Conservation (phyloP, 495 filamentous ascomycete genomes). For the Podospora sp. region DNA sequence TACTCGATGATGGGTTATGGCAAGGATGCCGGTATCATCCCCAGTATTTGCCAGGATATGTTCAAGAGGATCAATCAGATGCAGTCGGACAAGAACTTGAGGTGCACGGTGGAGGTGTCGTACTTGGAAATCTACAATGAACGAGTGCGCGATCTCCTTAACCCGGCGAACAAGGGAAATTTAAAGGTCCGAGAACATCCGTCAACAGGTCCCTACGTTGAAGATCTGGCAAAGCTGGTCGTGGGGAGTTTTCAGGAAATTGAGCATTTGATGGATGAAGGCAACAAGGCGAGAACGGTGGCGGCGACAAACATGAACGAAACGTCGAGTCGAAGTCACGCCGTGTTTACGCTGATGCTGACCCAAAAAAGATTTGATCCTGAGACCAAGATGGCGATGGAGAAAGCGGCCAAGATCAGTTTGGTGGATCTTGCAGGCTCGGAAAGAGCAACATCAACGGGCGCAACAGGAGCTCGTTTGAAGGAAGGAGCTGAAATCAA, state of each 20-base stretch:
- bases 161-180: constrained; percentile 95
- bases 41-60: constrained; percentile 97
- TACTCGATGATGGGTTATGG: constrained; percentile 99
- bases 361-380: constrained; percentile 92
- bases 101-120: constrained; percentile 94
- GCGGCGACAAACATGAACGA: constrained; percentile 99
- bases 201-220: constrained; percentile 95
- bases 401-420: constrained; percentile 98
- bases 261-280: constrained; percentile 97
- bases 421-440: constrained; percentile 97
- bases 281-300: constrained; percentile 97
- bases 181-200: constrained; percentile 97
- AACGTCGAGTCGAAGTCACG: constrained; percentile 96
- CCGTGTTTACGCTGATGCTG: constrained; percentile 94
- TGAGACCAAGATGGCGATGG: constrained; percentile 93
- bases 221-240: constrained; percentile 96
- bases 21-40: constrained; percentile 93
- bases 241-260: constrained; percentile 96
- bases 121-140: constrained; percentile 99
- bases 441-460: constrained; percentile 92
- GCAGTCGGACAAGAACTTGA: constrained; percentile 75
- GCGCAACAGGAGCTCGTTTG: constrained; percentile 90
- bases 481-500: constrained; percentile 99
- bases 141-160: constrained; percentile 91
- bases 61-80: constrained; percentile 79